Evolutionary conservation across 768 basidiomycete species (phyloP).

Genomic region (Lactifluus rugatus): DNA sequence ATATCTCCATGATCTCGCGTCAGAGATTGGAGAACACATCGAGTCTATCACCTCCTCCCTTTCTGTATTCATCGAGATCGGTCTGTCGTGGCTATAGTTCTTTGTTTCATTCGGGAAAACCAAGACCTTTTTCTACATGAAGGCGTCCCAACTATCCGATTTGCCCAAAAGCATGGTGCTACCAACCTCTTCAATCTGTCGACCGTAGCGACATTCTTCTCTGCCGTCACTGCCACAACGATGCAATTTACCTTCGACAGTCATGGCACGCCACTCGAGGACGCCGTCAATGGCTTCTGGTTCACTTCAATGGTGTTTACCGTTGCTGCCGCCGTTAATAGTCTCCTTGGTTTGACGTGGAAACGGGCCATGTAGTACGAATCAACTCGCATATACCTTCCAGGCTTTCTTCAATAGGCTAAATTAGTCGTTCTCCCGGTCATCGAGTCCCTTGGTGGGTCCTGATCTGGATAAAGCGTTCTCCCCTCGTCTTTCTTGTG

Average conservation of each 20-base stretch:
- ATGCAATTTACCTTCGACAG: constrained; percentile 56
- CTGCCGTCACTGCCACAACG: constrained; percentile 63
- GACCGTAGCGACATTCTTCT: constrained; percentile 72
- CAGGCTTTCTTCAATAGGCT: constrained; percentile 3
- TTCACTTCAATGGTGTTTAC: constrained; percentile 69
- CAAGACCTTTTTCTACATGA: background rate
- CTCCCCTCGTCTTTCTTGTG: constrained; percentile 74
- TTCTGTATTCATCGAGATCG: constrained; percentile 69
- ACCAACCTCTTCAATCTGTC: constrained; percentile 63
- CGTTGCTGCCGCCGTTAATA: constrained; percentile 69
- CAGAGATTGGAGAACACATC: constrained; percentile 67
- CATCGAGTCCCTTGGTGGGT: constrained; percentile 78
- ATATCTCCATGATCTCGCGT: constrained; percentile 64
- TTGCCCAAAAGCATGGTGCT: constrained; percentile 64
- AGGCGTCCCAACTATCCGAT: constrained; percentile 71
- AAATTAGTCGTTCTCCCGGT: constrained; percentile 55
- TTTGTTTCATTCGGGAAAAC: background rate
- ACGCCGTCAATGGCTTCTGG: constrained; percentile 64
- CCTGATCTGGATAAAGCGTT: constrained; percentile 79
- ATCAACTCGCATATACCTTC: background rate
- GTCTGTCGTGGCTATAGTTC: constrained; percentile 30
- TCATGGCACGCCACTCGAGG: constrained; percentile 29
- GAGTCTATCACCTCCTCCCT: constrained; percentile 58
- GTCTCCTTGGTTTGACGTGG: constrained; percentile 68
- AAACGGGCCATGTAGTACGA: constrained; percentile 78